Percentiles rank a stretch among this genome's conserved stretches.
phyloP scores from a whole-genome alignment of 2,329 filamentous ascomycete genomes.

The Acarospora socialis region DNA sequence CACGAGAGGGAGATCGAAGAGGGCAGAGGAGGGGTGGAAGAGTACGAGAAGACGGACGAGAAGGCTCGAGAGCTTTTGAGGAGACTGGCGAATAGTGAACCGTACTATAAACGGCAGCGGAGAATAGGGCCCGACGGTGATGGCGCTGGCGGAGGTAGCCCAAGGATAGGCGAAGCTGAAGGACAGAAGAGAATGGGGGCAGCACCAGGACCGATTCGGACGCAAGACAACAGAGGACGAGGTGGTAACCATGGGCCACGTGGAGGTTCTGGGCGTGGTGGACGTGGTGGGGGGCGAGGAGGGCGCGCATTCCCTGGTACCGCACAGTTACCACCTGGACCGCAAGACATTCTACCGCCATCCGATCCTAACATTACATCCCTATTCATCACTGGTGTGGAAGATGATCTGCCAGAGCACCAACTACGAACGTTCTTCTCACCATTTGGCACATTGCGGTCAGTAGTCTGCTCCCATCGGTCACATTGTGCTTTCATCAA shows the following conservation, averaged over 20 bases:
- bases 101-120: conserved; percentile 83
- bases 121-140: conserved; percentile 44
- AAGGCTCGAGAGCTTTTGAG: conserved; percentile 82
- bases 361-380: conserved; percentile 77
- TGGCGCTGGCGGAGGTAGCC: conserved; percentile 29
- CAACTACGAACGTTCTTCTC: conserved; percentile 85
- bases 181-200: conserved; percentile 34
- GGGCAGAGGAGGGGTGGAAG: conserved; percentile 68
- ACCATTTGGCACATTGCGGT: conserved; percentile 76
- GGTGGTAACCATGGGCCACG: conserved; percentile 28
- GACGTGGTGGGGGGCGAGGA: conserved; percentile 33
- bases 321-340: conserved; percentile 62
- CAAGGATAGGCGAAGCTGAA: conserved; percentile 26
- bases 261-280: conserved; percentile 30
- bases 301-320: conserved; percentile 52
- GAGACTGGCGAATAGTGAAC: conserved; percentile 77
- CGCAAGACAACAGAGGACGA: conserved; percentile 39
- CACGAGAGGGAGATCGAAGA: conserved; percentile 93
- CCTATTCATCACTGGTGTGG: conserved; percentile 85
- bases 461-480: conserved; percentile 88
- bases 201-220: conserved; percentile 67
- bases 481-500: conserved; percentile 96
- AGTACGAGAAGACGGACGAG: conserved; percentile 93
- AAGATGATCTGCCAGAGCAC: conserved; percentile 89
- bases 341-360: conserved; percentile 76